phyloP scores from a whole-genome alignment of 2,329 filamentous ascomycete species.

The Aspergillus jensenii region DNA sequence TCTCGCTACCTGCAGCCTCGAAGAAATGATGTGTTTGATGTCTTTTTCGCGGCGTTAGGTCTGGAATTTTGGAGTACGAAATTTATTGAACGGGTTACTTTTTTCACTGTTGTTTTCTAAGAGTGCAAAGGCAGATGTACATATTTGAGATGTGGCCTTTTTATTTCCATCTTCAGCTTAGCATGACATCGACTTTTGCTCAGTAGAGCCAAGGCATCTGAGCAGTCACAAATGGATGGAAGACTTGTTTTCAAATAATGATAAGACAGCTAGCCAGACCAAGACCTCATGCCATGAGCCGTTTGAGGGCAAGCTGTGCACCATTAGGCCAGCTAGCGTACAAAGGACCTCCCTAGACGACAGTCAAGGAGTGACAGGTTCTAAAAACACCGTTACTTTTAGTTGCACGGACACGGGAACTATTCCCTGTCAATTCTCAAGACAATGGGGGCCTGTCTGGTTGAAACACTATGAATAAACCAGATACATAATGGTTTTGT shows the following conservation, averaged over 20 bases:
- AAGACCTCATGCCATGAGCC: too few species aligned
- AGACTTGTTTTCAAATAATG: too few species aligned
- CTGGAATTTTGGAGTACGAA: not conserved
- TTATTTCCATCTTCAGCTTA: too few species aligned
- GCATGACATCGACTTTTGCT: too few species aligned
- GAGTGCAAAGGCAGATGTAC: constrained; percentile 3
- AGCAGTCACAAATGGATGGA: too few species aligned
- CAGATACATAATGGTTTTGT: not conserved
- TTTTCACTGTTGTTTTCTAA: not conserved
- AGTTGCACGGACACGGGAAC: not conserved
- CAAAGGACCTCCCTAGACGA: not conserved
- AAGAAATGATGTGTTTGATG: constrained; percentile 31
- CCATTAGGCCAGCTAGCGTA: too few species aligned
- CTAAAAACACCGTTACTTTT: not conserved
- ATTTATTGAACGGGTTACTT: not conserved
- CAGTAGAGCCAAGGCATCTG: too few species aligned
- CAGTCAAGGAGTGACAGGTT: not conserved
- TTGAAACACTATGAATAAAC: not conserved
- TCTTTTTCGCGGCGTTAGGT: constrained; percentile 9
- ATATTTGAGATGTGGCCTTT: not conserved
- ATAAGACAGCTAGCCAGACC: too few species aligned
- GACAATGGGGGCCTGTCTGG: not conserved
- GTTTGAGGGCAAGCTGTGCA: too few species aligned
- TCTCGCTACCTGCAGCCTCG: constrained; percentile 49
- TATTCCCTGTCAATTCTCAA: not conserved